Percentiles rank a stretch among this genome's conserved stretches.
These are phyloP conservation scores for Phytophthora hibernalis DNA, from an alignment of 352 stramenopile species.

Conservation along the genomic window DNA sequence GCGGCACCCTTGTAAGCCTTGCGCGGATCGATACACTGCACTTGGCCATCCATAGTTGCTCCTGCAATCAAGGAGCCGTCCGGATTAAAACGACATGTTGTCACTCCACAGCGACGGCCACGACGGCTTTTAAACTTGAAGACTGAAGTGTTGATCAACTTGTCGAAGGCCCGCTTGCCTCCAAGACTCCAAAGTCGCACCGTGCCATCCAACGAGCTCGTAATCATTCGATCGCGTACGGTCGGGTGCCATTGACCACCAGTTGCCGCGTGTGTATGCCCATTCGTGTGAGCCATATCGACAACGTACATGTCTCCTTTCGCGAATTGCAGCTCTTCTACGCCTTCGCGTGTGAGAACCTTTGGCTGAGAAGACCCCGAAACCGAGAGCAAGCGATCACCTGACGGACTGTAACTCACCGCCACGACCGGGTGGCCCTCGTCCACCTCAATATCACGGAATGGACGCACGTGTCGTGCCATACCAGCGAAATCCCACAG, in stretches of 20 bases:
- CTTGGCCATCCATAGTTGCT: conserved; percentile 79
- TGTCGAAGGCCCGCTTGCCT: conserved; percentile 76
- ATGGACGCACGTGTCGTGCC: conserved; percentile 79
- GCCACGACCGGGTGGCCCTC: conserved; percentile 82
- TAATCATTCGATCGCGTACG: conserved; percentile 77
- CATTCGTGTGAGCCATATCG: conserved; percentile 86
- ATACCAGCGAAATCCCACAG: conserved; percentile 91
- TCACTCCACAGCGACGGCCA: conserved; percentile 77
- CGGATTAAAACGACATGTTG: conserved; percentile 71
- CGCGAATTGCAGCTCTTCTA: conserved; percentile 81
- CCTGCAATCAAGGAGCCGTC: conserved; percentile 70
- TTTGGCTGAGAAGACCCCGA: conserved; percentile 82
- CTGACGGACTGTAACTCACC: conserved; percentile 83
- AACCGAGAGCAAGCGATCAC: conserved; percentile 74
- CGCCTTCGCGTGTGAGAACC: conserved; percentile 77
- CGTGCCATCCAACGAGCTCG: conserved; percentile 81
- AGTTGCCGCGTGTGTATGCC: conserved; percentile 81
- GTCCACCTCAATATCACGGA: conserved; percentile 82
- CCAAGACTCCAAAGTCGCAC: conserved; percentile 79
- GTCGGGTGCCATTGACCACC: conserved; percentile 76
- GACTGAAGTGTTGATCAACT: conserved; percentile 84
- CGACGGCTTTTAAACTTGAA: conserved; percentile 86
- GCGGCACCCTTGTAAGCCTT: conserved; percentile 72
- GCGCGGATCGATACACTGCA: conserved; percentile 81
- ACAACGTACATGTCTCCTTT: conserved; percentile 90